Evolutionary conservation across 2,329 filamentous ascomycete genomes (phyloP).

Genomic region (Aspergillus ibericus): DNA sequence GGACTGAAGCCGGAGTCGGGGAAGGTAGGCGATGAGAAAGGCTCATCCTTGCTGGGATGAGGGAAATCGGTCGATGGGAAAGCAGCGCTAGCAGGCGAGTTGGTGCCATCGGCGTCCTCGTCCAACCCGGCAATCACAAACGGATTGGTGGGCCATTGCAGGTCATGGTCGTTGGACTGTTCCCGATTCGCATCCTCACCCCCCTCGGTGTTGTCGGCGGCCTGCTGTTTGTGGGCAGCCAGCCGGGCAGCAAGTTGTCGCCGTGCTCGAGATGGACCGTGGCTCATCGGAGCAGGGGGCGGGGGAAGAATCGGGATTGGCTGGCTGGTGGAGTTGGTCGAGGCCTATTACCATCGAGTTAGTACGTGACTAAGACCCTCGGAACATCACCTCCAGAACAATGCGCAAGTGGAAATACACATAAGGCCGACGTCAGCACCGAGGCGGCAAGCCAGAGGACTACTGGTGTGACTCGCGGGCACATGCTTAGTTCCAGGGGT

Average conservation of each 20-base stretch:
- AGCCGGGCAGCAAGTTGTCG: slow-evolving; percentile 87
- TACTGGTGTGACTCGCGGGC: slow-evolving; percentile 18
- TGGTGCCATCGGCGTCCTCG: slow-evolving; percentile 29
- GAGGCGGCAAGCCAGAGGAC: slow-evolving; percentile 13
- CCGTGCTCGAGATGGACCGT: slow-evolving; percentile 81
- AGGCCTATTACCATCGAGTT: slow-evolving; percentile 24
- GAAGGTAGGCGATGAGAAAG: slow-evolving; percentile 37
- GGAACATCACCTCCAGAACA: slow-evolving; percentile 4
- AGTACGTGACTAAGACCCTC: slow-evolving; percentile 13
- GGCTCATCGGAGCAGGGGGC: slow-evolving; percentile 78
- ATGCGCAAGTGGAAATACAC: slow-evolving; percentile 3
- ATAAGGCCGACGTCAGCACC: slow-evolving; percentile 10
- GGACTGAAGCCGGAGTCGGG: slow-evolving; percentile 42
- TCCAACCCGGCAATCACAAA: slow-evolving; percentile 41
- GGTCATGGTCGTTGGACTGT: slow-evolving; percentile 20
- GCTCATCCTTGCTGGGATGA: slow-evolving; percentile 24
- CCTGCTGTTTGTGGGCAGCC: slow-evolving; percentile 69
- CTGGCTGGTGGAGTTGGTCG: slow-evolving; percentile 38
- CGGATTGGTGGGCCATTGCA: slow-evolving; percentile 37
- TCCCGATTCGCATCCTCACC: slow-evolving; percentile 23
- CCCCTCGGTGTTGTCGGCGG: slow-evolving; percentile 43
- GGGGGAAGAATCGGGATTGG: slow-evolving; percentile 47
- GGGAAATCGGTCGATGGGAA: slow-evolving; percentile 36
- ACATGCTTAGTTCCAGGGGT: slow-evolving; percentile 14
- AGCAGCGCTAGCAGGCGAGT: slow-evolving; percentile 25